A percentile compares a stretch with the other conserved stretches of the same genome.
Conservation (phyloP, 2,329 filamentous ascomycete genomes). For the Ophiocordyceps robertsii region DNA sequence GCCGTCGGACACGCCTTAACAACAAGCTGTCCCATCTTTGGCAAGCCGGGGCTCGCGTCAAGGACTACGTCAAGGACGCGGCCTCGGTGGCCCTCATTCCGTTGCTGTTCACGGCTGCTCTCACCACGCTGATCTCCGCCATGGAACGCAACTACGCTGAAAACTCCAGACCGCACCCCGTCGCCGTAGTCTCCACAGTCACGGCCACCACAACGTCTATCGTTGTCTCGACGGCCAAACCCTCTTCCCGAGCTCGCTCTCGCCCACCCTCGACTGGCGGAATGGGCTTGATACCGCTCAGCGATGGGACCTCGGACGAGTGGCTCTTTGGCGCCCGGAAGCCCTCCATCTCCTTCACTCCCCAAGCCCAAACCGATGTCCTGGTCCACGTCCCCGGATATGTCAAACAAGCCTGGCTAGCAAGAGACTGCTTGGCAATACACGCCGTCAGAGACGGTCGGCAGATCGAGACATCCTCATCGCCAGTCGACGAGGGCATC, state of each 20-base stretch:
- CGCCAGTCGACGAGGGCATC: conserved; percentile 34
- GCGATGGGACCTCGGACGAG: conserved; percentile 15
- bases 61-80: conserved; percentile 7
- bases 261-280: conserved; percentile 6
- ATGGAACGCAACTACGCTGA: conserved; percentile 14
- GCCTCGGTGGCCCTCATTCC: conserved; percentile 11
- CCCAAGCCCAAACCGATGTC: conserved; percentile 32
- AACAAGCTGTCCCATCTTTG: conserved; percentile 7
- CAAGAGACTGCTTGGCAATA: conserved; percentile 41
- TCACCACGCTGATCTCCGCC: conserved; percentile 11
- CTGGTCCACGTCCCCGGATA: conserved; percentile 37
- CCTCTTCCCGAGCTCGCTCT: conserved; percentile 3
- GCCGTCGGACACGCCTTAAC: conserved; percentile 3
- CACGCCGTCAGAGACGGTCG: conserved; percentile 35
- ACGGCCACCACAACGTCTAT: conserved; percentile 8
- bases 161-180: background rate
- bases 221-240: conserved; percentile 4
- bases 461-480: conserved; percentile 34
- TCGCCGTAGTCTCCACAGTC: conserved; percentile 6
- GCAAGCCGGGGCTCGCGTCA: conserved; percentile 2
- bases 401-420: conserved; percentile 40
- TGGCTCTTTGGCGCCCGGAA: conserved; percentile 20
- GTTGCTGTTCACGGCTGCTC: conserved; percentile 10
- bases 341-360: conserved; percentile 15
- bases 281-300: conserved; percentile 16